These are phyloP conservation scores for Avena atlantica DNA, from an alignment of 176 grass and related monocot species.

Conservation along the genomic window DNA sequence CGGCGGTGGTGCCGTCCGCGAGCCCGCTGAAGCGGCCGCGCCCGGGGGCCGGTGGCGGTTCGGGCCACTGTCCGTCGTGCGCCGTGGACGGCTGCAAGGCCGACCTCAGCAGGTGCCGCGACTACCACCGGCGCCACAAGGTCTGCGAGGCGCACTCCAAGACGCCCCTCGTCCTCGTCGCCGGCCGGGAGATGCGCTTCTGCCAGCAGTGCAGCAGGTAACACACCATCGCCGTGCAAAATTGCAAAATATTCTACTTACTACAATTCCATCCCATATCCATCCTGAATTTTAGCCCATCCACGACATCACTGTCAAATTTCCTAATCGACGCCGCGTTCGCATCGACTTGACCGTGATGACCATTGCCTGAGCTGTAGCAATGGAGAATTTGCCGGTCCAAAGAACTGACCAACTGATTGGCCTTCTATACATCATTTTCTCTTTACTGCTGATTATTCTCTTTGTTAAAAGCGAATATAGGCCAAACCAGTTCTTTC, in stretches of 20 bases:
- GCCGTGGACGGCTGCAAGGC: slow-evolving; percentile 87
- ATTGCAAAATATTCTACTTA: background rate
- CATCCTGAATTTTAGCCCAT: slow-evolving; percentile 16
- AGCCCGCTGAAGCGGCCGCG: slow-evolving; percentile 58
- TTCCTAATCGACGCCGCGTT: background rate
- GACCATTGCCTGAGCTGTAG: slow-evolving; percentile 16
- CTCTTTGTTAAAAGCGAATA: slow-evolving; percentile 49
- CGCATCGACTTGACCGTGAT: background rate
- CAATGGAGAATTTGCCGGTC: slow-evolving; percentile 2
- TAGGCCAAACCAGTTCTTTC: slow-evolving; percentile 52
- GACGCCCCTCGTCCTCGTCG: slow-evolving; percentile 83
- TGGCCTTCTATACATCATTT: slow-evolving; percentile 24
- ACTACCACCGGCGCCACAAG: slow-evolving; percentile 98
- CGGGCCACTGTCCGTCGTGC: slow-evolving; percentile 57
- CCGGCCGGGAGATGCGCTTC: slow-evolving; percentile 87
- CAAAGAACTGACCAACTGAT: slow-evolving; percentile 4
- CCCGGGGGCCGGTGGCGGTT: background rate
- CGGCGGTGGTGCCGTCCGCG: slow-evolving; percentile 31
- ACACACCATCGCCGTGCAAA: background rate
- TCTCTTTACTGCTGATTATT: slow-evolving; percentile 49
- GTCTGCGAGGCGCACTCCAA: slow-evolving; percentile 96
- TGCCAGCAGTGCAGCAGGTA: slow-evolving; percentile 99
- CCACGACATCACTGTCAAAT: background rate
- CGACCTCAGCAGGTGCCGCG: slow-evolving; percentile 84
- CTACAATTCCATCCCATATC: background rate